Evolutionary conservation across 148 eudicot species (phyloP).

Genomic region (Agrostemma githago): DNA sequence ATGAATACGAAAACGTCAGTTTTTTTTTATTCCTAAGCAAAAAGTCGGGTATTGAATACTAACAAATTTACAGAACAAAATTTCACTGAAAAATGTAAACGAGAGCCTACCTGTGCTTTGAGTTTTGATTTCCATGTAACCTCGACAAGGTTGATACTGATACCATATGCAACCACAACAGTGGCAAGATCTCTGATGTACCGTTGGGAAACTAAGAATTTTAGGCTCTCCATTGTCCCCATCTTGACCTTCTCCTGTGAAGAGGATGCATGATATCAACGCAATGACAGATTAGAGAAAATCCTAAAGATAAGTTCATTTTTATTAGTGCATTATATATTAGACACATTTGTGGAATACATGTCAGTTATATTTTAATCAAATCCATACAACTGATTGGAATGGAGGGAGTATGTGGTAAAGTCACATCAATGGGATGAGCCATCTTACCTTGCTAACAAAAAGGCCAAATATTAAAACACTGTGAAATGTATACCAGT

Average conservation of each 20-base stretch:
- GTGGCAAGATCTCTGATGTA: constrained; percentile 95
- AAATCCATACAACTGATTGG: too few relatives aligned
- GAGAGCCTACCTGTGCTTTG: constrained; percentile 78
- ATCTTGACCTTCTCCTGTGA: constrained; percentile 84
- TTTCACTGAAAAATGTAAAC: neutral
- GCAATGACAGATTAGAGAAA: constrained; percentile 5
- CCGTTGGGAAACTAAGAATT: constrained; percentile 75
- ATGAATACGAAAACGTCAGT: neutral
- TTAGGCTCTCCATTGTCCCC: constrained; percentile 99
- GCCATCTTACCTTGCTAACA: neutral
- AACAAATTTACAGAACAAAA: neutral
- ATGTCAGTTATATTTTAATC: too few relatives aligned
- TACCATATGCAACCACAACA: constrained; percentile 94
- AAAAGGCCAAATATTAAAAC: neutral
- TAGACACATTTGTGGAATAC: neutral
- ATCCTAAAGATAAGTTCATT: neutral
- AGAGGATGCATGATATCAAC: neutral
- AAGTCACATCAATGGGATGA: neutral
- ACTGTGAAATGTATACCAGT: neutral
- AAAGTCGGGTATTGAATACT: neutral
- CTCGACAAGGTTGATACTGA: constrained; percentile 95
- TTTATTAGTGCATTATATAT: neutral
- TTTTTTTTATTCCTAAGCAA: too few relatives aligned
- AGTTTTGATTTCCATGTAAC: constrained; percentile 99
- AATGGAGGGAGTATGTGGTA: neutral